A percentile compares a stretch with the other conserved stretches of the same genome.
phyloP scores from a whole-genome alignment of 495 filamentous ascomycete species.

The Cryomyces antarcticus region DNA sequence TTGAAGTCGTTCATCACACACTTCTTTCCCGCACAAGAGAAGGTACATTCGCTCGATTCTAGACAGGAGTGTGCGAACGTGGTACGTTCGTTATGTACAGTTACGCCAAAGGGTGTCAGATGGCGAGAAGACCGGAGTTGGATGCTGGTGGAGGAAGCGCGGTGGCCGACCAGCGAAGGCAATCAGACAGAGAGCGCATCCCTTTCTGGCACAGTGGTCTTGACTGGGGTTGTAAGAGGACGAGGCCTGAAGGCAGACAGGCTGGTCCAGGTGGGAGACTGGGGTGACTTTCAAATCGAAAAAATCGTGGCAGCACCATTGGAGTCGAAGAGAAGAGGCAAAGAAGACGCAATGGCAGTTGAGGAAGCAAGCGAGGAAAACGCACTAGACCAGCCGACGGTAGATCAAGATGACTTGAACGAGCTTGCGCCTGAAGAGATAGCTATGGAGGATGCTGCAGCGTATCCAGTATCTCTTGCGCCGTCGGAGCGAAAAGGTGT shows the following conservation, averaged over 20 bases:
- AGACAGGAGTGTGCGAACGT: slow-evolving; percentile 76
- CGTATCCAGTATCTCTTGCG: slow-evolving; percentile 33
- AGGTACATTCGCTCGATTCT: slow-evolving; percentile 67
- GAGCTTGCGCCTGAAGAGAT: slow-evolving; percentile 70
- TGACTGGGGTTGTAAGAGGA: slow-evolving; percentile 80
- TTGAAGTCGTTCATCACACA: slow-evolving; percentile 80
- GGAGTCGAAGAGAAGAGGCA: slow-evolving; percentile 28
- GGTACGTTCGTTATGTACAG: slow-evolving; percentile 74
- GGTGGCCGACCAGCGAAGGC: slow-evolving; percentile 36
- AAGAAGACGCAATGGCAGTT: slow-evolving; percentile 46
- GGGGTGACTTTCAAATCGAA: slow-evolving; percentile 87
- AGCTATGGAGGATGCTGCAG: slow-evolving; percentile 47
- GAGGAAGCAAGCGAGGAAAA: slow-evolving; percentile 32
- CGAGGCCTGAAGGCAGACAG: slow-evolving; percentile 75
- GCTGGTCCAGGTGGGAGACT: slow-evolving; percentile 77
- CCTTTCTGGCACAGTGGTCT: slow-evolving; percentile 31
- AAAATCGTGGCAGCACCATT: slow-evolving; percentile 59
- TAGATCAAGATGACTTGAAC: slow-evolving; percentile 62
- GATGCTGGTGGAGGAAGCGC: slow-evolving; percentile 72
- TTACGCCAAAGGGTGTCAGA: slow-evolving; percentile 70
- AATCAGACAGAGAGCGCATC: slow-evolving; percentile 4
- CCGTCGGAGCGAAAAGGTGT: slow-evolving; percentile 51
- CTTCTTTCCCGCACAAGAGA: slow-evolving; percentile 78
- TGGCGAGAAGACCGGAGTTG: slow-evolving; percentile 92
- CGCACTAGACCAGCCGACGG: slow-evolving; percentile 45